Percentiles rank a stretch among this genome's conserved stretches.
These are phyloP conservation scores for Eremochloa ophiuroides DNA, from an alignment of 176 grass and related monocot genomes.

Conservation along the genomic window DNA sequence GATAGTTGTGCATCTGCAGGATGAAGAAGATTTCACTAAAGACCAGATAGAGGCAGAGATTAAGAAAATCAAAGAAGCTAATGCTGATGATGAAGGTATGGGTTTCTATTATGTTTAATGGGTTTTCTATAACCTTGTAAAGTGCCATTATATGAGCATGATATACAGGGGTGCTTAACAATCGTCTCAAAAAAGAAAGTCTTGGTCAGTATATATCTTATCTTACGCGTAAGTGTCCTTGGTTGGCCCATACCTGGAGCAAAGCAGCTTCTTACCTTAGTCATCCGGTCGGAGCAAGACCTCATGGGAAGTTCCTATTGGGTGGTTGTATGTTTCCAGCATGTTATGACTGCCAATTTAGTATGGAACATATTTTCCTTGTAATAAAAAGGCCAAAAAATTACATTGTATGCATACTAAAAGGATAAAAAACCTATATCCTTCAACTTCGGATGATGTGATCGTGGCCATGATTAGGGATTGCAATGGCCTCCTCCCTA, in stretches of 20 bases:
- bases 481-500: background rate
- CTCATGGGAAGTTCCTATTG: too few species aligned
- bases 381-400: background rate
- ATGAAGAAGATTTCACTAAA: conserved; percentile 88
- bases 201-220: too few species aligned
- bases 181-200: too few species aligned
- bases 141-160: background rate
- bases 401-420: background rate
- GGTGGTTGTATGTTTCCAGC: background rate
- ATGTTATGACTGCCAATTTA: background rate
- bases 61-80: conserved; percentile 90
- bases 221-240: too few species aligned
- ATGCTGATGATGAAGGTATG: conserved; percentile 94
- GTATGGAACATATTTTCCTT: conserved; percentile 1
- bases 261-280: too few species aligned
- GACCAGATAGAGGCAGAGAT: conserved; percentile 97
- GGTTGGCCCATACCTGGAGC: too few species aligned
- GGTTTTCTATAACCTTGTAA: background rate
- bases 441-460: background rate
- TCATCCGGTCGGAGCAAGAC: too few species aligned
- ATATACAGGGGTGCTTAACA: background rate
- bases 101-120: background rate
- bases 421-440: background rate
- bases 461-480: background rate
- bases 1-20: conserved; percentile 40